Evolutionary conservation across 495 filamentous ascomycete genomes (phyloP).

Genomic region (Podospora tetraspora): DNA sequence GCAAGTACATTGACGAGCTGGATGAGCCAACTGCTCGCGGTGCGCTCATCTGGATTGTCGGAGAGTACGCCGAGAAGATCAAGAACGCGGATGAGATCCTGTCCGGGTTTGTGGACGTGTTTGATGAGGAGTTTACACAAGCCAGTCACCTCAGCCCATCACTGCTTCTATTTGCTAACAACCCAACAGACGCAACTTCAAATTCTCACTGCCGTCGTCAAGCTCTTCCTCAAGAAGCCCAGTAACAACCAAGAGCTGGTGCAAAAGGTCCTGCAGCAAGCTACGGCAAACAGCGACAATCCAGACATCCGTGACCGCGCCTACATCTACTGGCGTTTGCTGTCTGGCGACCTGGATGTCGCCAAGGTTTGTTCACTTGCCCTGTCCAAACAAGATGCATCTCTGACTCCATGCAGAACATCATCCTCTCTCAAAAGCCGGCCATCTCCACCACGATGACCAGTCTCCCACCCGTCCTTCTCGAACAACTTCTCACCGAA

Average conservation of each 20-base stretch:
- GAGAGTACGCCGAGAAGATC: conserved; percentile 98
- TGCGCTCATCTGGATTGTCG: conserved; percentile 96
- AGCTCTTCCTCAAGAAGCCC: conserved; percentile 94
- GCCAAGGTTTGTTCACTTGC: conserved; percentile 55
- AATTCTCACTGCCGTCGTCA: conserved; percentile 93
- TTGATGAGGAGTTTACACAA: conserved; percentile 88
- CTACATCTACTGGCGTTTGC: conserved; percentile 95
- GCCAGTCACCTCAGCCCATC: not conserved
- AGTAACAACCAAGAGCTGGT: conserved; percentile 82
- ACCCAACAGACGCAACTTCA: conserved; percentile 74
- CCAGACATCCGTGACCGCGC: conserved; percentile 94
- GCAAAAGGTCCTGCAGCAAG: conserved; percentile 85
- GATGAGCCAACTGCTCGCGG: conserved; percentile 91
- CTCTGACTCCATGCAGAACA: conserved; percentile 50
- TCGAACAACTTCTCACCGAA: conserved; percentile 81
- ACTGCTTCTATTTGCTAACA: conserved; percentile 6
- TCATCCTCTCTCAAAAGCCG: conserved; percentile 90
- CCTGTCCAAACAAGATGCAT: not conserved
- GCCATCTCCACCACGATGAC: conserved; percentile 90
- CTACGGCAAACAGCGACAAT: conserved; percentile 93
- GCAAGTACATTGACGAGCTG: conserved; percentile 93
- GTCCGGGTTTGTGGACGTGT: conserved; percentile 89
- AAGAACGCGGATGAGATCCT: conserved; percentile 90
- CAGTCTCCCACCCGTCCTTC: conserved; percentile 72
- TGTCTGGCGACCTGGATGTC: conserved; percentile 87